These are phyloP conservation scores for Chrysanthemum lavandulifolium DNA, from an alignment of 129 eudicot genomes.

Conservation along the genomic window DNA sequence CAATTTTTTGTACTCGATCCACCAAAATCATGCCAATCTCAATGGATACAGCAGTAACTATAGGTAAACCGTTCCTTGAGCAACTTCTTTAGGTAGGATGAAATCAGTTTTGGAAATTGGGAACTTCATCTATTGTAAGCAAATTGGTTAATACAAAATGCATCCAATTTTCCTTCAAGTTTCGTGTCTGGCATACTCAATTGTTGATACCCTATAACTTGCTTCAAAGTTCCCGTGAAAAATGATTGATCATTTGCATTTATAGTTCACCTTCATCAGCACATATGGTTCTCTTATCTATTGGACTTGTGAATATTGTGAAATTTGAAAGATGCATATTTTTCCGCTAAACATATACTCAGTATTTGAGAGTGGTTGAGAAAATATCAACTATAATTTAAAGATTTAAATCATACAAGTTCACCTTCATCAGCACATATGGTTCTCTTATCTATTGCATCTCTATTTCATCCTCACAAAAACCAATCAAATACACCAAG, in stretches of 20 bases:
- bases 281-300: not conserved
- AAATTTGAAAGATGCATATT: too few relatives aligned
- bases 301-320: too few relatives aligned
- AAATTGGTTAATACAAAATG: constrained; percentile 16
- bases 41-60: constrained; percentile 25
- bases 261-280: not conserved
- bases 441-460: not conserved
- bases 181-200: not conserved
- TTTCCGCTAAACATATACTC: too few relatives aligned
- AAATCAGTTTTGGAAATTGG: constrained; percentile 27
- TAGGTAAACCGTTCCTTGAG: constrained; percentile 15
- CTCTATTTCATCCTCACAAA: not conserved
- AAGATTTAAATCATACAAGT: not conserved
- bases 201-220: not conserved
- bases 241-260: not conserved
- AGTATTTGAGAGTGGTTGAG: too few relatives aligned
- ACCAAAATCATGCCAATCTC: constrained; percentile 5
- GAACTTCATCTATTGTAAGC: constrained; percentile 25
- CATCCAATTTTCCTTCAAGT: not conserved
- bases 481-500: not conserved
- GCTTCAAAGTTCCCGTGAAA: not conserved
- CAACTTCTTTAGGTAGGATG: constrained; percentile 23
- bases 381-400: too few relatives aligned
- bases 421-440: too few relatives aligned
- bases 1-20: constrained; percentile 18